Evolutionary conservation across 2,329 filamentous ascomycete genomes (phyloP).

Genomic region (Zymoseptoria tritici): DNA sequence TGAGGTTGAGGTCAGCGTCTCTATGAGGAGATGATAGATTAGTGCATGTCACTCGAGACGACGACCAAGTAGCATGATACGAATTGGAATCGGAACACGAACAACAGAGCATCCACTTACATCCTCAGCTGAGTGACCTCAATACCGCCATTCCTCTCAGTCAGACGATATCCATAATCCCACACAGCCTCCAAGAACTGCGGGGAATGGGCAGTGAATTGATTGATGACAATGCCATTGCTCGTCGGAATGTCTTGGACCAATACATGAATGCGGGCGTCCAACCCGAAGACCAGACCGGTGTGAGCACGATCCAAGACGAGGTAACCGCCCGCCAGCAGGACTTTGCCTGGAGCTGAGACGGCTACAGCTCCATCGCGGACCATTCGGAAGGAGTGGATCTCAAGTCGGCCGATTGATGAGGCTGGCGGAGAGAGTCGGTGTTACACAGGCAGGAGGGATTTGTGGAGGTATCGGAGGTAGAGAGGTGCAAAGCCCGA

Average conservation of each 20-base stretch:
- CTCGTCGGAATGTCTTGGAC: constrained; percentile 51
- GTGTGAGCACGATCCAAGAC: constrained; percentile 84
- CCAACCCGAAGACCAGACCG: constrained; percentile 59
- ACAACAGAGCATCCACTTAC: constrained; percentile 47
- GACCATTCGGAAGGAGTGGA: constrained; percentile 12
- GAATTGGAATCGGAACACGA: no score
- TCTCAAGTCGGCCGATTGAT: constrained; percentile 11
- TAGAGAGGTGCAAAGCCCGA: not conserved
- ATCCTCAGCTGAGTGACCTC: constrained; percentile 69
- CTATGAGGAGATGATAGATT: constrained; percentile 19
- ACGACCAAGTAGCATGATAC: no score
- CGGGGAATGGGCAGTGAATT: constrained; percentile 81
- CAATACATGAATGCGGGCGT: constrained; percentile 56
- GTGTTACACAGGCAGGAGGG: not conserved
- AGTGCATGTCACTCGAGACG: constrained; percentile 4
- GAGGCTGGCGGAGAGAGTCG: not conserved
- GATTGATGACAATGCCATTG: constrained; percentile 54
- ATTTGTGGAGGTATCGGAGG: constrained; percentile 1
- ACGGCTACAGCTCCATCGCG: constrained; percentile 39
- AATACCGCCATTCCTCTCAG: constrained; percentile 67
- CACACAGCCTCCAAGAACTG: constrained; percentile 84
- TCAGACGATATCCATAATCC: constrained; percentile 73
- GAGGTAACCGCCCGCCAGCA: constrained; percentile 89
- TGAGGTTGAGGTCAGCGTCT: constrained; percentile 37
- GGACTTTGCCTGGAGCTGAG: constrained; percentile 92